A percentile compares a stretch with the other conserved stretches of the same genome.
Conservation (phyloP, 129 eudicot species). For the Mikania micrantha region DNA sequence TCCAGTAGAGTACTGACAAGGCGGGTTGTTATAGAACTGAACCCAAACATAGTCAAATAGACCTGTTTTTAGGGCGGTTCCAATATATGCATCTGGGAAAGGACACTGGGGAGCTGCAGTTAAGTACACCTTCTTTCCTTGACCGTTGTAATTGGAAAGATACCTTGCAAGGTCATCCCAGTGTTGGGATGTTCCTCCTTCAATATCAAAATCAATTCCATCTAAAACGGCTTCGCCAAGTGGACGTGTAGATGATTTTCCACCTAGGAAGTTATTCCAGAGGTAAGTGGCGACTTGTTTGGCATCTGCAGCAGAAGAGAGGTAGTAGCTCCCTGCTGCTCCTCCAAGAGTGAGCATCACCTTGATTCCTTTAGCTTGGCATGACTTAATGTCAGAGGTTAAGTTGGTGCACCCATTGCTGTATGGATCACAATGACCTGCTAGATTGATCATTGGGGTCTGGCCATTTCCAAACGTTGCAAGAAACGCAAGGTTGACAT, state of each 20-base stretch:
- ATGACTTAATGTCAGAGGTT: slow-evolving; percentile 19
- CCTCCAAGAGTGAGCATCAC: slow-evolving; percentile 34
- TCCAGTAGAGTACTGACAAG: slow-evolving; percentile 27
- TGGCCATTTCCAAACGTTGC: slow-evolving; percentile 30
- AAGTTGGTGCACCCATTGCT: slow-evolving; percentile 25
- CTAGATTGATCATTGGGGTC: slow-evolving; percentile 28
- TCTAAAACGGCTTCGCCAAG: slow-evolving; percentile 29
- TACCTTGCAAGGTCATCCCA: slow-evolving; percentile 34
- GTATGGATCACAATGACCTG: slow-evolving; percentile 36
- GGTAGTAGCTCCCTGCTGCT: slow-evolving; percentile 25
- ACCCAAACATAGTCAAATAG: slow-evolving; percentile 30
- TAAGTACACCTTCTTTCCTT: slow-evolving; percentile 27
- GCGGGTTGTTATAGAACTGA: slow-evolving; percentile 29
- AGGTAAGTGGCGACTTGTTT: slow-evolving; percentile 30
- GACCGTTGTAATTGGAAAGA: slow-evolving; percentile 12
- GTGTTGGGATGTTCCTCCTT: slow-evolving; percentile 21
- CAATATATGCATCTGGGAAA: slow-evolving; percentile 26
- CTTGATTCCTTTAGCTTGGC: slow-evolving; percentile 28
- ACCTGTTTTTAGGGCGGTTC: slow-evolving; percentile 31
- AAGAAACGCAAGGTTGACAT: slow-evolving; percentile 32
- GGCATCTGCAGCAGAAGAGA: slow-evolving; percentile 29
- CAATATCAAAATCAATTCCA: slow-evolving; percentile 40
- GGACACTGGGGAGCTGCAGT: slow-evolving; percentile 44
- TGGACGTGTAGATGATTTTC: slow-evolving; percentile 27
- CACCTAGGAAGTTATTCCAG: slow-evolving; percentile 35